Base-by-base conservation (phyloP, 257 asterid genomes). In the Plectranthus barbatus region DNA sequence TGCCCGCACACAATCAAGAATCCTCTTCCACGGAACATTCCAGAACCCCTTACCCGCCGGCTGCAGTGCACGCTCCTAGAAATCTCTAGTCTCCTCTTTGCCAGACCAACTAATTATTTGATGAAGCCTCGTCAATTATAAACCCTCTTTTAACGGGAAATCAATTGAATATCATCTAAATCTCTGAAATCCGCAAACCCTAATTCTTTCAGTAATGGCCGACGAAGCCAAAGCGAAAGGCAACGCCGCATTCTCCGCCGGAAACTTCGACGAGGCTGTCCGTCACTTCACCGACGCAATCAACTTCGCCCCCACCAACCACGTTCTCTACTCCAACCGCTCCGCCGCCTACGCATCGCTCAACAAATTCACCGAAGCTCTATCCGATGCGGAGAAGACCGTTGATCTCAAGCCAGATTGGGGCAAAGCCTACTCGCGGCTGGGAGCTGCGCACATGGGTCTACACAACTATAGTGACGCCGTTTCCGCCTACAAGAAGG, bases 311-410 rank as follows among this genome's bases (percentile, higher is more conserved):
- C 95, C 98, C 0, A 69, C 83, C 23, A 88, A 88, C 71, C 96
- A 91, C 52, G 95, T 88, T 42, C 87, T 91, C 67, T 91, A 84
- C 76, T 91, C 98, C 65, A 91, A 91, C 73, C 83, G 98, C 76
- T 91, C 98, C 67, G 98, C 98, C 54, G 79, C 98, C 19, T 75
- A 81, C 60, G 97, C 98, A 18, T 91, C 98, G 0, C 74, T 88
- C 57, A 71, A 67, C 21, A 72, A 74, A 6, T 91, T 70, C 76
- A 53, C 90, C 14, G 84, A 86, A 15, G 97, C 97, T 12, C 81
- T 91, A 5, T n/a, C 89, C 20, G 97, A 91, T 42, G 98, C 98
- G 10, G 70, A 80, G 67, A 88, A 86, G 68, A 91, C 98, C 9
- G 95, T 88, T 26, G 95, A 88, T 62, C 79, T 91, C 10, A 91